Base-by-base conservation (phyloP, 805 yeast genomes). In the Cyberlindnera misumaiensis region DNA sequence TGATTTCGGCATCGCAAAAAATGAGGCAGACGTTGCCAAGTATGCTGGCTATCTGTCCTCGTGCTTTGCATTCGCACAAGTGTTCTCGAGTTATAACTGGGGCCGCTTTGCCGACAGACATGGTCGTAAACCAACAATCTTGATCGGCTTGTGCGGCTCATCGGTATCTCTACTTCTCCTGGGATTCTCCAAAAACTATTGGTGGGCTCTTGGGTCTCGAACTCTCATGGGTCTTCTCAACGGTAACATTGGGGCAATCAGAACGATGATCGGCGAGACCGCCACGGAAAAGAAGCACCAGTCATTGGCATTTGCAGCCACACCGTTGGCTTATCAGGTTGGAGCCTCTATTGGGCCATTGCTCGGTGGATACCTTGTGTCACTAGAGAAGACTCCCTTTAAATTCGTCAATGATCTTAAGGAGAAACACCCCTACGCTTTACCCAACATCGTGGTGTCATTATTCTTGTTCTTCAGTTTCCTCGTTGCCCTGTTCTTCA, bases 11-110 rank as follows among this genome's bases (percentile, higher is more conserved):
- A 39, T 47, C 11, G 46, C 51, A 8, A 34, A 45, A 13, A 36
- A 36, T 25, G 43, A 47, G 5, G 46, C 48, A 2, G 48, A 47
- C 20, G 41, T 45, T 11, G 41, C 48, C 20, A 45, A 34, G 24
- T 47, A 42, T 25, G 41, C 51, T 2, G 51, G 51, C 12, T 47
- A 47, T 30, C 25, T 47, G 10, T 42, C 48, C 1, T 40, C 48
- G 2, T 27, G 38, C 1, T 47, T 47, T 39, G 48, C 46, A 9
- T 33, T 47, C 5, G 39, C 43, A 26, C 48, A 47, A 14, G 46
- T 41, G 22, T 13, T 39, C 18, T 42, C 48, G 7, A 44, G 47
- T 34, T 44, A 42, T 20, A 33, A 41, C 28, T 47, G 48, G 48
- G 48, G 51, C 1, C 28, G 42, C 12, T 40, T 45, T 11, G 46